Conservation (phyloP, 2,329 filamentous ascomycete genomes). For the Aspergillus terreus region DNA sequence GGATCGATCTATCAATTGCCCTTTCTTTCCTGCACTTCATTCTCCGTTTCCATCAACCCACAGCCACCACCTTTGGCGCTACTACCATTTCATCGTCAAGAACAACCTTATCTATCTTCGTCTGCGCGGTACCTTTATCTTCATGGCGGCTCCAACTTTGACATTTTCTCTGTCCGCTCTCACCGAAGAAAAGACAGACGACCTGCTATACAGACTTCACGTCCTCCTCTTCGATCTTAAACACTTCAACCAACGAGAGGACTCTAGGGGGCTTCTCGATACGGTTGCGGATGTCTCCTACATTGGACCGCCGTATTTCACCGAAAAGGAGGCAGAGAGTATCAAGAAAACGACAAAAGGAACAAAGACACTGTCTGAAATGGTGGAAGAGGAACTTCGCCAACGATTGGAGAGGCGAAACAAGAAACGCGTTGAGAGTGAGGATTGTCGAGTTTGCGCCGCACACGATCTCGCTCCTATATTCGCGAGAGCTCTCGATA, state of each 20-base stretch:
- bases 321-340: constrained; percentile 10
- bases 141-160: too few species aligned
- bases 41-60: too few species aligned
- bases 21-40: too few species aligned
- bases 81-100: too few species aligned
- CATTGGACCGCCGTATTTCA: constrained; percentile 22
- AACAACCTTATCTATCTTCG: too few species aligned
- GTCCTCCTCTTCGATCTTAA: constrained; percentile 21
- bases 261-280: constrained; percentile 15
- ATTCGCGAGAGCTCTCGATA: constrained; percentile 23
- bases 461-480: constrained; percentile 32
- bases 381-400: constrained; percentile 17
- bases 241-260: constrained; percentile 11
- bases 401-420: constrained; percentile 18
- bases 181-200: neutral
- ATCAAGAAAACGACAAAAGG: constrained; percentile 9
- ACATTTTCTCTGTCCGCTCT: neutral
- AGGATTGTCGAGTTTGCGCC: constrained; percentile 31
- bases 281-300: constrained; percentile 16
- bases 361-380: constrained; percentile 13
- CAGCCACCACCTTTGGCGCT: too few species aligned
- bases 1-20: too few species aligned
- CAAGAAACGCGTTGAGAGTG: constrained; percentile 26
- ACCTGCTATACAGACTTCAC: constrained; percentile 22
- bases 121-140: too few species aligned